Base-by-base conservation (phyloP, 2,329 filamentous ascomycete species). In the Didymellaceae sp. region DNA sequence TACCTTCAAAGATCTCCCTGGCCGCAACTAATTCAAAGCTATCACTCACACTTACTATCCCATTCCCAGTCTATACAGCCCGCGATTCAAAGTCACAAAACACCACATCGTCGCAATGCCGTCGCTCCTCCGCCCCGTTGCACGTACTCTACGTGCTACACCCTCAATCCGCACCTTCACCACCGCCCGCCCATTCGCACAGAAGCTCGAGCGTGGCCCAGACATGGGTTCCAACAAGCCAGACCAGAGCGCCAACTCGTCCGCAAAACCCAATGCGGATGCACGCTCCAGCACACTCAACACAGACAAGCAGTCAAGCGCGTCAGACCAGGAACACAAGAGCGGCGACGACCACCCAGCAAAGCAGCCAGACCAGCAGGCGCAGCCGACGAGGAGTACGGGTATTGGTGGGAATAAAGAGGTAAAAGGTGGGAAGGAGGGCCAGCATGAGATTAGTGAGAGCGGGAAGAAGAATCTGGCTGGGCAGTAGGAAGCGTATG, bases 311-410 rank as follows among this genome's bases (percentile, higher is more conserved):
- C 66, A 73, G 40, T 73, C 70, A 2, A 66, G 50, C 18, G 69
- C 71, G 13, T 72, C 69, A 1, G 41, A 43, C 6, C 48, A 67
- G 1, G 62, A 69, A 45, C 41, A 62, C 18, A 62, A 63, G 50
- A 61, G 25, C 8, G 68, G 68, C 2, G 63, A 68, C 28, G 66
- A 74, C 16, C 70, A 74, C 44, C 72, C 72, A 1, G 71, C 71
- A 1, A 74, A 74, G 49, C 72, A 74, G 41, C 71, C 71, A 0
- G 71, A 75, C 42, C 42, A 58, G 6, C 71, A 75, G 52, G 46
- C 53, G 14, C 44, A 68, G 53, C 68, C 68, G 5, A 61, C 52
- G 1, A 53, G 68, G 33, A 66, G 43, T 25, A 75, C 71, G 14
- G 71, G 72, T 0, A 71, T 74, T 41, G 70, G 66, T 1, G 66